Evolutionary conservation across 1,139 yeast genomes (phyloP).

Genomic region (Pichia sp.): DNA sequence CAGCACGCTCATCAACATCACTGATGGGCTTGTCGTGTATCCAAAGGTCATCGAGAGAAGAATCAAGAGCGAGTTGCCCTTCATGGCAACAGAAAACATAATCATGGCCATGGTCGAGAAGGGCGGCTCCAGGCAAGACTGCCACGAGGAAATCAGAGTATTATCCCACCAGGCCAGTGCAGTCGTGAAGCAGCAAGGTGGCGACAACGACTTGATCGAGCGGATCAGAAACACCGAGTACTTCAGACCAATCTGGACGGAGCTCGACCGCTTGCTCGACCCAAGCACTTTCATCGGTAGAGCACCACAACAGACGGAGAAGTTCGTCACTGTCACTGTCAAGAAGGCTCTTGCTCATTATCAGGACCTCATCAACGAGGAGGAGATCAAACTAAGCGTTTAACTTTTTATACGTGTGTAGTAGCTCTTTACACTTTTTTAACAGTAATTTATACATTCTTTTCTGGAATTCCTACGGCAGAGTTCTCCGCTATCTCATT

Average conservation of each 20-base stretch:
- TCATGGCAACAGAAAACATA: slow-evolving; percentile 99
- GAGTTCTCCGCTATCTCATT: no score
- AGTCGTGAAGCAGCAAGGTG: slow-evolving; percentile 97
- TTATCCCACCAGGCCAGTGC: slow-evolving; percentile 96
- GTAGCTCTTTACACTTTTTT: no score
- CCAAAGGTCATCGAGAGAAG: slow-evolving; percentile 98
- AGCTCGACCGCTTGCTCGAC: slow-evolving; percentile 74
- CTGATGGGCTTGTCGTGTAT: slow-evolving; percentile 93
- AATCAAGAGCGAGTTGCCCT: slow-evolving; percentile 90
- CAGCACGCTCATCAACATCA: slow-evolving; percentile 84
- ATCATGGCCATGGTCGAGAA: slow-evolving; percentile 99
- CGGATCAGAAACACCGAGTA: slow-evolving; percentile 75
- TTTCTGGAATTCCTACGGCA: no score
- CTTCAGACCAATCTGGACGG: slow-evolving; percentile 85
- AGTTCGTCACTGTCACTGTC: slow-evolving; percentile 82
- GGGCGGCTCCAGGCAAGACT: slow-evolving; percentile 97
- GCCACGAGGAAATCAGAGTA: slow-evolving; percentile 97
- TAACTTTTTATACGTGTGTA: slow-evolving; percentile 27
- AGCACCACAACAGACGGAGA: slow-evolving; percentile 97
- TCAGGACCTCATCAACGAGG: slow-evolving; percentile 51
- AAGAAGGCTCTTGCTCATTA: slow-evolving; percentile 75
- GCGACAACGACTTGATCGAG: slow-evolving; percentile 94
- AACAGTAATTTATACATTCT: no score
- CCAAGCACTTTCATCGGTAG: slow-evolving; percentile 97
- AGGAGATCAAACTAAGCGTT: slow-evolving; percentile 62